These are phyloP conservation scores for Myxozyma lipomycoides DNA, from an alignment of 805 yeast species.

Conservation along the genomic window DNA sequence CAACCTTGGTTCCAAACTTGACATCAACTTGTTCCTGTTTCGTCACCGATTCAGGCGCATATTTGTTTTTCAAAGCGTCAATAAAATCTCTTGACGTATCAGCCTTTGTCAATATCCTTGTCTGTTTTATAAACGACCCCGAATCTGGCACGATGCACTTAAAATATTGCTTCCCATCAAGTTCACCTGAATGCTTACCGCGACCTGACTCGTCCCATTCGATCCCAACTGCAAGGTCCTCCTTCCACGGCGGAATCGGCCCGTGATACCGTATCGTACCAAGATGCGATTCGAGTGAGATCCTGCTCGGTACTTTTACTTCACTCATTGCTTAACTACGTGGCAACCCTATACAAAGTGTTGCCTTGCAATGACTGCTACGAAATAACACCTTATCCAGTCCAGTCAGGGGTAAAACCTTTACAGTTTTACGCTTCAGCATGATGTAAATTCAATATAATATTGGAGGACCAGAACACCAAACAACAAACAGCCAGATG, in stretches of 20 bases:
- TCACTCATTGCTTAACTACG: no score
- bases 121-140: constrained; percentile 61
- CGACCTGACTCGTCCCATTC: constrained; percentile 76
- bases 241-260: constrained; percentile 58
- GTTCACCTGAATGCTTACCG: constrained; percentile 69
- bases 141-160: constrained; percentile 38
- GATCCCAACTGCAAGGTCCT: constrained; percentile 58
- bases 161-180: constrained; percentile 58
- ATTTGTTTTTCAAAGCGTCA: constrained; percentile 50
- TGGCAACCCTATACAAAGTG: no score
- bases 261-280: constrained; percentile 66
- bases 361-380: no score
- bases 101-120: constrained; percentile 34
- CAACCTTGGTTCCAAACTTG: constrained; percentile 53
- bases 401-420: background rate
- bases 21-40: constrained; percentile 35
- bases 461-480: no score
- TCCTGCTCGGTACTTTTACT: constrained; percentile 12
- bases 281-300: constrained; percentile 32
- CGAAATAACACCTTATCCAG: no score
- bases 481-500: background rate
- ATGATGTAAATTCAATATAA: background rate
- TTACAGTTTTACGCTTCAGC: no score
- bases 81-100: constrained; percentile 40
- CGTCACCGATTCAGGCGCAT: constrained; percentile 41